phyloP scores from a whole-genome alignment of 805 yeast species.

The Cyberlindnera japonica region DNA sequence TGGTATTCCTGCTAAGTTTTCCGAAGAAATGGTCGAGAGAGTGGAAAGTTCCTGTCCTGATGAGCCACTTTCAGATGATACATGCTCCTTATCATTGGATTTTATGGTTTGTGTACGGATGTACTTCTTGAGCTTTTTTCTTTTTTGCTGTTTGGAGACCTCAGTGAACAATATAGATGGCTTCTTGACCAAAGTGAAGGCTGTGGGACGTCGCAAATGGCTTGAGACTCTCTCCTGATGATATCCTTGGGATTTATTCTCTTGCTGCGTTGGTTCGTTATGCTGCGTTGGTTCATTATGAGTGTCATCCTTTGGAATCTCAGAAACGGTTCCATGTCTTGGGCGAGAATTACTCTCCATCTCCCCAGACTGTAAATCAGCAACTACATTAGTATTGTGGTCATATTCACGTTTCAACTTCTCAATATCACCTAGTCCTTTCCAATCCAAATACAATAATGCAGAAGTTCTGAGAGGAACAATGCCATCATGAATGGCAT shows the following conservation, averaged over 20 bases:
- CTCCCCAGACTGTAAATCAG: conserved; percentile 2
- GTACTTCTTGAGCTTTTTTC: conserved; percentile 20
- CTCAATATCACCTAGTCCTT: conserved; percentile 55
- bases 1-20: no score
- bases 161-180: conserved; percentile 7
- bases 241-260: no score
- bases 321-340: conserved; percentile 18
- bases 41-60: background rate
- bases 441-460: conserved; percentile 80
- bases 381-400: conserved; percentile 13
- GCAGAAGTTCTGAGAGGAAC: conserved; percentile 93
- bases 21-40: background rate
- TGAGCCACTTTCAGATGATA: background rate
- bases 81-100: background rate
- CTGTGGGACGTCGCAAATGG: no score
- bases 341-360: conserved; percentile 20
- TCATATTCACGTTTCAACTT: conserved; percentile 21
- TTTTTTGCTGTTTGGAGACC: conserved; percentile 7
- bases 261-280: background rate
- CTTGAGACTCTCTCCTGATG: no score
- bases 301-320: conserved; percentile 12
- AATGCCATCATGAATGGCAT: conserved; percentile 88
- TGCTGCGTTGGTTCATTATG: background rate
- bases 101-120: conserved; percentile 21
- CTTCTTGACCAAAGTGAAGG: conserved; percentile 1